phyloP scores from a whole-genome alignment of 202 grass and related monocot genomes.

The Setaria viridis region DNA sequence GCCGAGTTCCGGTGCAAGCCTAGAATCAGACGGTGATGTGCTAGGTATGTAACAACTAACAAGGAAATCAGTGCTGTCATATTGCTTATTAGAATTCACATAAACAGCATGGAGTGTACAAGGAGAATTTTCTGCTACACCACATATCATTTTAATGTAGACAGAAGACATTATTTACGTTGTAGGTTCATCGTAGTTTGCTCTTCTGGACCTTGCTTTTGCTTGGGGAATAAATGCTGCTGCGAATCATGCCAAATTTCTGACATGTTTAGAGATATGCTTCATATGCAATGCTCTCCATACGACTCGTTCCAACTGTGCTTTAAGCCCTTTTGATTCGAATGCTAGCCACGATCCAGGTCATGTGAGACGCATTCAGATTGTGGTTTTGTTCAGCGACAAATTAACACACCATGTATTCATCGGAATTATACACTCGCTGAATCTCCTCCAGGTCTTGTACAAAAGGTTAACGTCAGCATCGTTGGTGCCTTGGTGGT shows the following conservation, averaged over 20 bases:
- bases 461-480: conserved; percentile 37
- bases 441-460: conserved; percentile 42
- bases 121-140: not conserved
- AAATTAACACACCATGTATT: conserved; percentile 3
- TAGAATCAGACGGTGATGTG: conserved; percentile 71
- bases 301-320: too few species aligned
- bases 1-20: conserved; percentile 96
- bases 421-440: not conserved
- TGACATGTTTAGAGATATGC: conserved; percentile 2
- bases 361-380: not conserved
- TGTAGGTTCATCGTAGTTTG: not conserved
- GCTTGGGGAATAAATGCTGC: not conserved
- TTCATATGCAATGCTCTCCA: not conserved
- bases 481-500: conserved; percentile 17
- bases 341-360: not conserved
- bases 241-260: not conserved
- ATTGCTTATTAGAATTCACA: conserved; percentile 18
- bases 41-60: conserved; percentile 54
- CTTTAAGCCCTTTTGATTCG: not conserved
- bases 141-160: conserved; percentile 4
- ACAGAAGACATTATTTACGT: not conserved
- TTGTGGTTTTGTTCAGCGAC: not conserved
- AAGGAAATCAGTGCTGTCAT: conserved; percentile 12
- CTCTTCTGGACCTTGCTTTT: conserved; percentile 13
- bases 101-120: not conserved